Base-by-base conservation (phyloP, 176 grass and related monocot species). In the Avena sativa region DNA sequence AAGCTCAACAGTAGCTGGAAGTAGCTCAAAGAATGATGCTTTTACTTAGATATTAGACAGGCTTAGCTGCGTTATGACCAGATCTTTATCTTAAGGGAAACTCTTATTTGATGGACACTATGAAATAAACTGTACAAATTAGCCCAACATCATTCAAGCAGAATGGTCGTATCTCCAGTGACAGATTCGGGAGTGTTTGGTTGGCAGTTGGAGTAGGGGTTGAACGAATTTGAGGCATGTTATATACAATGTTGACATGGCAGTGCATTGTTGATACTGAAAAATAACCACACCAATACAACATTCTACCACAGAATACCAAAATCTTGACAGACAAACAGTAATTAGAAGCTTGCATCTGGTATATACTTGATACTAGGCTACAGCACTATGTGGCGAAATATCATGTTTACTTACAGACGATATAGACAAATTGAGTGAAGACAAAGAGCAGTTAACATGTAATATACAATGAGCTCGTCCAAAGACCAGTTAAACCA, bases 1-100 rank as follows among this genome's bases (percentile, higher is more conserved):
- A 88, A 78, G 62, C 51, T 70, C 36, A 34, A 50, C 38, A 71
- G 19, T 83, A 49, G 36, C 72, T 71, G 49, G 49, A 64, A 58
- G 71, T 77, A 78, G 3, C 67, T 49, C 44, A 20, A 77, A 74
- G 62, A 36, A 59, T 56, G 38, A 36, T 52, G 23, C 56, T 67
- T 67, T 12, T 74, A 46, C 56, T 38, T 58, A 69, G 17, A 61
- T 9, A 34, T 9, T 66, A 14, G 46, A 59, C 59, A 36, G 14
- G 40, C 40, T 43, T 43, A 43, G 40, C 40, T 43, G 40, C 40
- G 5, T 40, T 43, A 43, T 43, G 40, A 43, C 40, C 6, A 43
- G 40, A 43, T 59, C 8, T 5, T 15, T 46, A 30, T 16, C 71
- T 62, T 56, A 86, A 55, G 62, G 10, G 32, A n/a, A 46, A 21